Evolutionary conservation across 495 filamentous ascomycete genomes (phyloP), one percentile per base, ranked within the genome.

Genomic region (Trichodelitschia bisporula): DNA sequence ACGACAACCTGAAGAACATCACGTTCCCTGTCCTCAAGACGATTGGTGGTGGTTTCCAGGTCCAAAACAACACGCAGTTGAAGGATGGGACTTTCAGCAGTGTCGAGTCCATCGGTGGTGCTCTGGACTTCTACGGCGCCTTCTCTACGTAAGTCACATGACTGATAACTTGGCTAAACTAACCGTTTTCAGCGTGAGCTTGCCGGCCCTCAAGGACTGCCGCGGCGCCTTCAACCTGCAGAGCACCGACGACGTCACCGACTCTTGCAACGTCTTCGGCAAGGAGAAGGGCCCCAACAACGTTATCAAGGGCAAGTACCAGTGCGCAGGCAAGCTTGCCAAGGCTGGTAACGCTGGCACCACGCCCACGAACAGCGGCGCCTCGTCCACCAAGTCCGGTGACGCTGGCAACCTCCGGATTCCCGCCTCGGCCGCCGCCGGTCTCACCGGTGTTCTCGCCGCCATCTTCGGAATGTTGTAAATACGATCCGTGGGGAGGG

Each of bases 11-110:
- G 32, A 58, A 55, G 44, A 90, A 89, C 59, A 62, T 93, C 54
- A 63, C 69, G 29, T 56, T 91, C 43, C 66, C 72, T 28, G 17
- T 38, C 18, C 58, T 99, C 30, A 66, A 55, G 37, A 59, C 46
- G 14, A 59, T 93, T 43, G 66, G 64, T 37, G 82, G 74, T 56
- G 77, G 69, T 43, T 66, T 86, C 52, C 61, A 71, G 36, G 66
- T 95, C 44, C 69, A 72, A 48, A 89, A 89, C 61, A 92, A 93
- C 66, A 77, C 80, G 28, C 51, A 58, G 29, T 60, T 92, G 9
- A 35, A 40, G 30, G 44, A 50, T 35, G 45, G 62, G 33, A 62
- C 60, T 28, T 76, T 95, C 59, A 56, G 62, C 21, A 43, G 54
- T 26, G 61, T 97, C 15, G 42, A 61, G 36, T 59, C 48, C n/a